Evolutionary conservation across 306 rosid genomes (phyloP), one percentile per base, ranked within the genome.

Genomic region (Prosopis cineraria): DNA sequence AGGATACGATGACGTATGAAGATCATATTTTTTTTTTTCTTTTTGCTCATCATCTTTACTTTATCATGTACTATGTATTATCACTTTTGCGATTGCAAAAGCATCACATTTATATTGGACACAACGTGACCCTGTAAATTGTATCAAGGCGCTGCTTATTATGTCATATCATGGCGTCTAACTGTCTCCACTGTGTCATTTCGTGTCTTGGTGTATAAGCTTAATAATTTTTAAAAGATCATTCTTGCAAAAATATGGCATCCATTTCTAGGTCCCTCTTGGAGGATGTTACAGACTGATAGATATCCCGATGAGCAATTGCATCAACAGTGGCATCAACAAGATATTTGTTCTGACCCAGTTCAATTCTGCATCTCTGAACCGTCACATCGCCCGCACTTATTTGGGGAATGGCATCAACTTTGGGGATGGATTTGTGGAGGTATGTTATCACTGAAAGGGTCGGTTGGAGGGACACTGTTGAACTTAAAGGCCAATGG

Each of bases 271-370:
- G 98, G 98, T 95, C 37, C 98, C 98, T 1, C 83, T 95, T 47
- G 98, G 98, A 63, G 98, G 98, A 63, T 91, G 97, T 81, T 95
- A 95, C 85, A 89, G 97, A 82, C 89, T 93, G 70, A 95, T 95
- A 59, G 99, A 95, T 74, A 85, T 95, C 75, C 99, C 99, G 6
- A 93, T 95, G 99, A 95, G 99, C 76, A 93, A 95, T 72, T 93
- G 98, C 85, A 90, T 95, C 75, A 95, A 91, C 73, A 93, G 98
- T 85, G 96, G 97, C 71, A 91, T 95, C 7, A 88, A 88, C 71
- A 95, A 93, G 83, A 93, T 95, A 58, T 95, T 91, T 82, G 88
- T 95, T 34, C 80, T 95, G 5, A 95, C 98, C 1, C 98, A 95
- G 76, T 95, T 89, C 77, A 95, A 95, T 77, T 95, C 99, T 2